phyloP scores from a whole-genome alignment of 2,329 filamentous ascomycete genomes.

The Trichothecium sympodiale region DNA sequence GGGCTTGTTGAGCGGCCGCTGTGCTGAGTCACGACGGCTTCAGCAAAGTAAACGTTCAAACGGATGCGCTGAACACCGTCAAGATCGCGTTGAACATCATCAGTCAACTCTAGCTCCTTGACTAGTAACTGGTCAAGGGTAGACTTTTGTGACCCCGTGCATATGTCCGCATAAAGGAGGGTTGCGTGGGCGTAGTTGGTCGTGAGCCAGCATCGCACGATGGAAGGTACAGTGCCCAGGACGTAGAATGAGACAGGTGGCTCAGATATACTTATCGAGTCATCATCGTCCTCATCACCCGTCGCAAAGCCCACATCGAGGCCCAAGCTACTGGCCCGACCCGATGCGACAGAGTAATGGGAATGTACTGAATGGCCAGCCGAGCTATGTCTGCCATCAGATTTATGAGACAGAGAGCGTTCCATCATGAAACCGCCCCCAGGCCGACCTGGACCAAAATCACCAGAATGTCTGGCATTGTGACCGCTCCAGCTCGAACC shows the following conservation, averaged over 20 bases:
- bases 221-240: constrained; percentile 80
- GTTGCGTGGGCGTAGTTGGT: constrained; percentile 82
- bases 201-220: constrained; percentile 92
- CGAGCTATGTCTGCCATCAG: constrained; percentile 88
- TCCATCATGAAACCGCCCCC: constrained; percentile 83
- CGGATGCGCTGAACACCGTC: constrained; percentile 60
- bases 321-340: constrained; percentile 78
- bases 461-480: constrained; percentile 69
- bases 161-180: constrained; percentile 82
- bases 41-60: constrained; percentile 77
- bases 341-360: constrained; percentile 60
- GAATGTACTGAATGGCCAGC: constrained; percentile 69
- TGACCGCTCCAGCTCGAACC: constrained; percentile 72
- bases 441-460: constrained; percentile 67
- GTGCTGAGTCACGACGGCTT: constrained; percentile 71
- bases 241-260: constrained; percentile 79
- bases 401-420: constrained; percentile 86
- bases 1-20: constrained; percentile 64
- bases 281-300: constrained; percentile 51
- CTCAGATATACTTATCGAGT: constrained; percentile 58
- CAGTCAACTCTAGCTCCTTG: constrained; percentile 59
- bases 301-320: constrained; percentile 60
- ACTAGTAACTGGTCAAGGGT: constrained; percentile 68
- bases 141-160: constrained; percentile 83
- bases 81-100: constrained; percentile 53